Evolutionary conservation across 495 filamentous ascomycete species (phyloP).

Genomic region (Aspergillus carlsbadensis): DNA sequence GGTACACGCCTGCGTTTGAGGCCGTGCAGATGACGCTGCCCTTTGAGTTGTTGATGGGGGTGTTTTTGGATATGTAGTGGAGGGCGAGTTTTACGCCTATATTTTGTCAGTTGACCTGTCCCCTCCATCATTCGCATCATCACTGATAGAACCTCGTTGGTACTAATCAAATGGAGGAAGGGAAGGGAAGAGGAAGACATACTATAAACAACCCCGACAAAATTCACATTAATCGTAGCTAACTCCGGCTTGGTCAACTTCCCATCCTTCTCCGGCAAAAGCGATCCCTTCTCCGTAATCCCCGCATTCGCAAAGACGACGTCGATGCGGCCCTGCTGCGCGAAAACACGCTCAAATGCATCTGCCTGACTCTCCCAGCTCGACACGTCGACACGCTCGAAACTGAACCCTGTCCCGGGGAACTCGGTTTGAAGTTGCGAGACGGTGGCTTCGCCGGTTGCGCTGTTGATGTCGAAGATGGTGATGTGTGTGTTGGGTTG

Average conservation of each 20-base stretch:
- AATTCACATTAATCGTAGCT: conserved; percentile 46
- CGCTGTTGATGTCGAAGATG: conserved; percentile 51
- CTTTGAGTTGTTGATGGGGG: conserved; percentile 20
- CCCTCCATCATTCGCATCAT: no score
- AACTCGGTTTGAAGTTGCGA: conserved; percentile 32
- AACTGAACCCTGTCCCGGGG: conserved; percentile 35
- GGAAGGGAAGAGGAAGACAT: conserved; percentile 20
- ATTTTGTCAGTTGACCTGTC: no score
- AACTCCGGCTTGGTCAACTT: conserved; percentile 39
- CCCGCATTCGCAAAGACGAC: conserved; percentile 58
- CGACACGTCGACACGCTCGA: conserved; percentile 46
- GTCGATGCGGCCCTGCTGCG: conserved; percentile 40
- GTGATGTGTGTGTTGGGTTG: conserved; percentile 42
- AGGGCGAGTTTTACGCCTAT: conserved; percentile 52
- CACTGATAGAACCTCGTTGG: no score
- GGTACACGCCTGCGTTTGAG: conserved; percentile 56
- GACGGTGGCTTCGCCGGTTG: conserved; percentile 28
- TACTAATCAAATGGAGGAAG: neutral
- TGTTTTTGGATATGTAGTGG: conserved; percentile 53
- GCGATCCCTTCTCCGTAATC: conserved; percentile 43
- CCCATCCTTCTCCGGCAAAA: conserved; percentile 28
- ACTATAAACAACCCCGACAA: conserved; percentile 50
- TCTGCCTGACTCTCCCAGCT: conserved; percentile 48
- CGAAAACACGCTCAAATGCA: conserved; percentile 41
- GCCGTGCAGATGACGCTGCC: conserved; percentile 56